Conservation (phyloP, 2,329 filamentous ascomycete species). For the Mycosphaerella sp. region DNA sequence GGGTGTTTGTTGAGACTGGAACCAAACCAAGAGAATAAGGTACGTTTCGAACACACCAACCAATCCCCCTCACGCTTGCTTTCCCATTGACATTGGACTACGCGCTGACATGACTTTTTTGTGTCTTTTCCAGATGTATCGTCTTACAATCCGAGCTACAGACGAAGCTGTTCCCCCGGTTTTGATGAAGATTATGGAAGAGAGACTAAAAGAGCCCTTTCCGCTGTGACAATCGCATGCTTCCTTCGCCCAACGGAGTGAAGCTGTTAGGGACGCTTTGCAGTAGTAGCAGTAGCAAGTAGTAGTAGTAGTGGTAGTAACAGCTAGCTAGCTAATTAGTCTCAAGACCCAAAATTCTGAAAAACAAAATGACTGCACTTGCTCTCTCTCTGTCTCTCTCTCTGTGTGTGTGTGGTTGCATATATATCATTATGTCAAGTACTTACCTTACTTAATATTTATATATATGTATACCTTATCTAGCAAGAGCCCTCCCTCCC, state of each 20-base stretch:
- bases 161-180: constrained; percentile 80
- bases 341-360: no score
- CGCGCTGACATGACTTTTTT: constrained; percentile 14
- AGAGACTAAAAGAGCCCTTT: constrained; percentile 56
- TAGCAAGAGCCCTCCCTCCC: no score
- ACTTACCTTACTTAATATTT: no score
- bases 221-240: constrained; percentile 16
- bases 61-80: no score
- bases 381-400: no score
- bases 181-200: constrained; percentile 80
- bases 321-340: no score
- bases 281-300: background rate
- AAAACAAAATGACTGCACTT: no score
- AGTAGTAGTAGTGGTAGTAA: no score
- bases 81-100: background rate
- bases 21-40: constrained; percentile 87
- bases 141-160: constrained; percentile 86
- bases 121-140: constrained; percentile 67
- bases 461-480: no score
- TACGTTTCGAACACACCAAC: constrained; percentile 44
- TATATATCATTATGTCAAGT: no score
- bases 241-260: constrained; percentile 8
- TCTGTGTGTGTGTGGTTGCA: no score
- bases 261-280: constrained; percentile 5
- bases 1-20: constrained; percentile 90